phyloP scores from a whole-genome alignment of 768 basidiomycete genomes.

The Lyophyllum semitale region DNA sequence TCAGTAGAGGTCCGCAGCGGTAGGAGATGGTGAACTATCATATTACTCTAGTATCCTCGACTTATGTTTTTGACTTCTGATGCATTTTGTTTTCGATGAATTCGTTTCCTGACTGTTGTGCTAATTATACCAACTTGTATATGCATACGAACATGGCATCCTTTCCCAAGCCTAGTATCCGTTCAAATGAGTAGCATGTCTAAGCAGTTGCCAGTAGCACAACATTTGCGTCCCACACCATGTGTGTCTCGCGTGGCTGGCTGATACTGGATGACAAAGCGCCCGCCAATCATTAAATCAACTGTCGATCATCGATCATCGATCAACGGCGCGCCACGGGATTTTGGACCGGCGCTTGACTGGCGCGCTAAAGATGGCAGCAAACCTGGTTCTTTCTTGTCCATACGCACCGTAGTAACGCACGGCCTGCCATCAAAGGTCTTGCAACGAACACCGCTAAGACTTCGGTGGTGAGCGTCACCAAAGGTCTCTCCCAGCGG shows the following conservation, averaged over 20 bases:
- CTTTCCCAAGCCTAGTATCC: no score
- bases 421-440: no score
- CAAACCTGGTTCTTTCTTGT: neutral
- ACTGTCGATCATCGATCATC: no score
- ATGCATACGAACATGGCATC: neutral
- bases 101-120: neutral
- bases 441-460: neutral
- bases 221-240: no score
- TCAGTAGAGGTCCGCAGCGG: constrained; percentile 21
- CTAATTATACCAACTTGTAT: constrained; percentile 1
- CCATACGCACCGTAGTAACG: neutral
- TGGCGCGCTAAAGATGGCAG: no score
- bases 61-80: neutral
- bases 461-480: neutral
- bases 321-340: no score
- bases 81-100: neutral
- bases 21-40: constrained; percentile 6
- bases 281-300: no score
- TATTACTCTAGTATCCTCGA: neutral
- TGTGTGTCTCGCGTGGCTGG: no score
- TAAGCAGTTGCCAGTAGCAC: no score
- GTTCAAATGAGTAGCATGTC: no score
- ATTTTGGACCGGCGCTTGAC: no score
- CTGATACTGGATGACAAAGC: no score
- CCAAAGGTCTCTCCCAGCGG: neutral